Percentiles rank a stretch among this genome's conserved stretches.
phyloP scores from a whole-genome alignment of 2,329 filamentous ascomycete species.

The Pseudogymnoascus sp. region DNA sequence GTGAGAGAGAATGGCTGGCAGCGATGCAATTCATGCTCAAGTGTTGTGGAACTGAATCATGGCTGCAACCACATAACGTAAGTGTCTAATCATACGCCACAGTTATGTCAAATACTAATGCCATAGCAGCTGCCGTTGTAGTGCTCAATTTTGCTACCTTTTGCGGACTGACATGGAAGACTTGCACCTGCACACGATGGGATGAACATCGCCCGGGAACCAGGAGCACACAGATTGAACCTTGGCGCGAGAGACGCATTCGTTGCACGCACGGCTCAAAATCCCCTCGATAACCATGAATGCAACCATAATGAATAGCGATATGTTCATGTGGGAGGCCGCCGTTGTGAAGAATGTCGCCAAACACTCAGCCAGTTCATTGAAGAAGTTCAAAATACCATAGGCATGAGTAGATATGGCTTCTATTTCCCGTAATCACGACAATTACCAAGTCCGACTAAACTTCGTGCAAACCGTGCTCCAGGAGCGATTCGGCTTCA shows the following conservation, averaged over 20 bases:
- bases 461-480: slow-evolving; percentile 11
- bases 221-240: not conserved
- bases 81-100: slow-evolving; percentile 22
- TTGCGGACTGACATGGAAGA: slow-evolving; percentile 38
- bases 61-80: slow-evolving; percentile 54
- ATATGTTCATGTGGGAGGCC: not conserved
- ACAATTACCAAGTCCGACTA: not conserved
- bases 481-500: slow-evolving; percentile 10
- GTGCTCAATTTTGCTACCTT: slow-evolving; percentile 42
- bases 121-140: slow-evolving; percentile 37
- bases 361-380: not conserved
- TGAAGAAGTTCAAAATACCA: not conserved
- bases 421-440: not conserved
- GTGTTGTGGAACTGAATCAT: slow-evolving; percentile 40
- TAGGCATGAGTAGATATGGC: not conserved
- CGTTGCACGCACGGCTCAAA: not conserved
- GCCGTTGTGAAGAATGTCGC: not conserved
- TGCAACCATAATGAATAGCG: not conserved
- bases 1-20: slow-evolving; percentile 43
- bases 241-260: not conserved
- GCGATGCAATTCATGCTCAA: slow-evolving; percentile 39
- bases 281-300: not conserved
- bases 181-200: slow-evolving; percentile 34
- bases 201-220: slow-evolving; percentile 28
- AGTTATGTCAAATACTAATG: slow-evolving; percentile 10